Evolutionary conservation across 805 yeast genomes (phyloP).

Genomic region (Sungouiella thailandica): DNA sequence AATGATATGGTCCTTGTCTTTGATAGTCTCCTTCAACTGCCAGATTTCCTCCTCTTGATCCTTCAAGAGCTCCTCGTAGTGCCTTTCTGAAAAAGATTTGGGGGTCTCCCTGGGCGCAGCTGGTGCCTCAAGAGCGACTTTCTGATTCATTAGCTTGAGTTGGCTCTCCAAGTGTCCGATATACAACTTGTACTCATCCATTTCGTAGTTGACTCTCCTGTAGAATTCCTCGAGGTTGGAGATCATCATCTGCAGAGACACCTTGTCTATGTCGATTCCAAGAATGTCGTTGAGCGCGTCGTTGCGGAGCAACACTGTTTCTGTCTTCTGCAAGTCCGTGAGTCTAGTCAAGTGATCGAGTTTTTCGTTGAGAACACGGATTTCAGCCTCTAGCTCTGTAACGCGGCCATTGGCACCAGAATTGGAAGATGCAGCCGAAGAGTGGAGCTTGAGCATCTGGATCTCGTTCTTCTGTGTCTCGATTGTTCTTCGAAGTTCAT

Average conservation of each 20-base stretch:
- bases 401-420: neutral
- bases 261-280: constrained; percentile 35
- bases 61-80: constrained; percentile 34
- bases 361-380: constrained; percentile 57
- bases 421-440: neutral
- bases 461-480: constrained; percentile 57
- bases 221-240: constrained; percentile 46
- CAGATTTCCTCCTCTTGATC: constrained; percentile 67
- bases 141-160: constrained; percentile 30
- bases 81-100: constrained; percentile 6
- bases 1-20: constrained; percentile 76
- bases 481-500: constrained; percentile 53
- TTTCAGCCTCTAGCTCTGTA: constrained; percentile 50
- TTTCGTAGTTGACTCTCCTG: constrained; percentile 44
- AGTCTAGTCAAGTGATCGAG: constrained; percentile 65
- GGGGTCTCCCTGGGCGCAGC: neutral
- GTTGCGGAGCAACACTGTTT: constrained; percentile 51
- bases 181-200: constrained; percentile 57
- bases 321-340: constrained; percentile 55
- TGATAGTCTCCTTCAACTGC: constrained; percentile 56
- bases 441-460: constrained; percentile 24
- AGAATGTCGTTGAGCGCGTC: constrained; percentile 57
- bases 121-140: constrained; percentile 4
- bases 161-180: constrained; percentile 55
- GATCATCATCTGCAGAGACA: constrained; percentile 37